Conservation (phyloP, 345 rosid species). For the Noccaea caerulescens region DNA sequence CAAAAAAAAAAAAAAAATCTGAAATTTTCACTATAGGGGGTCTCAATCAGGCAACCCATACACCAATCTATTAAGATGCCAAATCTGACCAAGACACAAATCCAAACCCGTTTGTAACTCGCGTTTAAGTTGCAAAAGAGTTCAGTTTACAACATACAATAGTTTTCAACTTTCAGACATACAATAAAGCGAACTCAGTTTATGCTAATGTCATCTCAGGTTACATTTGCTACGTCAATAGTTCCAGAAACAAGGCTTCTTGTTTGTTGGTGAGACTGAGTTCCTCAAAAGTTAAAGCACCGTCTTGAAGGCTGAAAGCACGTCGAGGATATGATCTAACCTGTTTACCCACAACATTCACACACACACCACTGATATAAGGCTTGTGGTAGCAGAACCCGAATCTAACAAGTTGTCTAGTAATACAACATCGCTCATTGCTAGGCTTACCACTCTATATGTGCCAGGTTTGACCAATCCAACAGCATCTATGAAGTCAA, state of each 20-base stretch:
- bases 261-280: constrained; percentile 77
- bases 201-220: constrained; percentile 11
- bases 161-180: background rate
- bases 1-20: no score
- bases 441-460: constrained; percentile 69
- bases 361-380: constrained; percentile 5
- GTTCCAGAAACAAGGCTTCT: constrained; percentile 80
- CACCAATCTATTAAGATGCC: no score
- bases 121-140: no score
- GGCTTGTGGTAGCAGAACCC: background rate
- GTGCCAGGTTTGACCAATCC: constrained; percentile 67
- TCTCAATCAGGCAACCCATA: no score
- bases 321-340: constrained; percentile 77
- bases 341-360: constrained; percentile 51
- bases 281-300: constrained; percentile 61
- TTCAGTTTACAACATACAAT: no score
- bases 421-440: constrained; percentile 3
- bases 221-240: constrained; percentile 48
- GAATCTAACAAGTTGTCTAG: background rate
- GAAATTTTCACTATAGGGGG: no score
- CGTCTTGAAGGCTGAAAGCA: constrained; percentile 54
- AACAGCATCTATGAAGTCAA: constrained; percentile 71
- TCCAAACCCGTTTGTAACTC: no score
- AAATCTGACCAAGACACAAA: no score
- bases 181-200: constrained; percentile 22